Percentiles rank a stretch among this genome's conserved stretches.
phyloP scores from a whole-genome alignment of 305 asterid genomes.

The Rubia balearica region DNA sequence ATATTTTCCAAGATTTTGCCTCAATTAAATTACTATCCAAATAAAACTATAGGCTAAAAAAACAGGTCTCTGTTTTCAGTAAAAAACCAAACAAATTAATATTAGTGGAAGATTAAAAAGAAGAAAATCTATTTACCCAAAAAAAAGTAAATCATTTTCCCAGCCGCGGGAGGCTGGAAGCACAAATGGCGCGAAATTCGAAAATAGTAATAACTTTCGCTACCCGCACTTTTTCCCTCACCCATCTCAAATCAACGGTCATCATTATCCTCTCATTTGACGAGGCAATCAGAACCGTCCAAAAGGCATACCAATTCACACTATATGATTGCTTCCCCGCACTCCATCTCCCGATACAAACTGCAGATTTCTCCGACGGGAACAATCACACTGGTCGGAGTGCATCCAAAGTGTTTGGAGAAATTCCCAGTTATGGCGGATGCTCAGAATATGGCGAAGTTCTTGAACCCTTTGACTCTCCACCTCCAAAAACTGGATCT shows the following conservation, averaged over 20 bases:
- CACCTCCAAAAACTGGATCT: conserved; percentile 70
- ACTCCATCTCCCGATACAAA: background rate
- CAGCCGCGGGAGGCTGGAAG: background rate
- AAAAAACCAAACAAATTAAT: too few relatives aligned
- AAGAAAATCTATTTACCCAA: too few relatives aligned
- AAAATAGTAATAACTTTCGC: background rate
- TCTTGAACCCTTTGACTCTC: conserved; percentile 61
- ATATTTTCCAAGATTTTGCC: too few relatives aligned
- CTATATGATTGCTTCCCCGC: background rate
- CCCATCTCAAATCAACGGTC: background rate
- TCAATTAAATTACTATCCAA: too few relatives aligned
- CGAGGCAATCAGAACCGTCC: conserved; percentile 9
- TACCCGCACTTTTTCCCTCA: background rate
- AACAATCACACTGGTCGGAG: background rate
- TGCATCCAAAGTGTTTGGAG: background rate
- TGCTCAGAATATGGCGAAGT: conserved; percentile 26
- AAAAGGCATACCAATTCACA: background rate
- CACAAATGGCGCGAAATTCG: conserved; percentile 8
- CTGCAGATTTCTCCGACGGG: background rate
- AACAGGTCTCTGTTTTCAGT: too few relatives aligned
- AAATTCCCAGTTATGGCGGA: conserved; percentile 31
- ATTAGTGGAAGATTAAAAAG: too few relatives aligned
- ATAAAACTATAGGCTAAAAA: too few relatives aligned
- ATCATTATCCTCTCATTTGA: background rate
- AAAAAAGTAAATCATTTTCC: background rate